Conservation (phyloP, 768 basidiomycete species). For the Dictyophora rubrovolvata region DNA sequence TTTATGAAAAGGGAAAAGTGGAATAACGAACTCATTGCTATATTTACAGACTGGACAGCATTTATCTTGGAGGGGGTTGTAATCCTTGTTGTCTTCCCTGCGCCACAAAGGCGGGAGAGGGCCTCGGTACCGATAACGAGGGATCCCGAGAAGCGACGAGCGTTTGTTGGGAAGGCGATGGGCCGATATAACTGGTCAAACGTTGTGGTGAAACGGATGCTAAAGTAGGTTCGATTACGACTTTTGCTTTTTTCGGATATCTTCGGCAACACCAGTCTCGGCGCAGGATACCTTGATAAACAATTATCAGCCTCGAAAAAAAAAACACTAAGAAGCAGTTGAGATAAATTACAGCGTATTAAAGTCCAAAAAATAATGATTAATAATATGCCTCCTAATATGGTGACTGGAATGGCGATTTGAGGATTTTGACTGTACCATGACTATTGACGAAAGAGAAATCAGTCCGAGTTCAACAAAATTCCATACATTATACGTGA, state of each 20-base stretch:
- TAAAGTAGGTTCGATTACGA: background rate
- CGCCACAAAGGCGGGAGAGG: too few relatives aligned
- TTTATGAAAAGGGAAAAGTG: background rate
- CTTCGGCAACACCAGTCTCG: slow-evolving; percentile 1
- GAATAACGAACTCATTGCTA: background rate
- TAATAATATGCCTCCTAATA: slow-evolving; percentile 55
- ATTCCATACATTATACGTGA: background rate
- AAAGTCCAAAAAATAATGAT: slow-evolving; percentile 48
- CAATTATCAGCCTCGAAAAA: background rate
- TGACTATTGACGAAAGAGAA: slow-evolving; percentile 30
- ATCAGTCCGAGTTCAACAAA: slow-evolving; percentile 6
- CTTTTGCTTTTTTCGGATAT: background rate
- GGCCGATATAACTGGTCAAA: background rate
- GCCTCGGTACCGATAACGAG: too few relatives aligned
- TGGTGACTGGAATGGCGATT: slow-evolving; percentile 69
- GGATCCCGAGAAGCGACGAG: too few relatives aligned
- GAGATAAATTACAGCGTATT: slow-evolving; percentile 13
- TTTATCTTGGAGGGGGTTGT: background rate
- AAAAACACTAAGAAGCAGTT: background rate
- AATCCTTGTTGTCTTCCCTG: slow-evolving; percentile 4
- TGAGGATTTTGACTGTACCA: slow-evolving; percentile 72
- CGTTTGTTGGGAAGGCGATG: too few relatives aligned
- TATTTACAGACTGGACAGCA: background rate
- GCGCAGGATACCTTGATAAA: background rate
- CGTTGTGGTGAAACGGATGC: slow-evolving; percentile 3